Percentiles rank a stretch among this genome's conserved stretches.
These are phyloP conservation scores for Artemisia annua DNA, from an alignment of 129 eudicot genomes.

Conservation along the genomic window DNA sequence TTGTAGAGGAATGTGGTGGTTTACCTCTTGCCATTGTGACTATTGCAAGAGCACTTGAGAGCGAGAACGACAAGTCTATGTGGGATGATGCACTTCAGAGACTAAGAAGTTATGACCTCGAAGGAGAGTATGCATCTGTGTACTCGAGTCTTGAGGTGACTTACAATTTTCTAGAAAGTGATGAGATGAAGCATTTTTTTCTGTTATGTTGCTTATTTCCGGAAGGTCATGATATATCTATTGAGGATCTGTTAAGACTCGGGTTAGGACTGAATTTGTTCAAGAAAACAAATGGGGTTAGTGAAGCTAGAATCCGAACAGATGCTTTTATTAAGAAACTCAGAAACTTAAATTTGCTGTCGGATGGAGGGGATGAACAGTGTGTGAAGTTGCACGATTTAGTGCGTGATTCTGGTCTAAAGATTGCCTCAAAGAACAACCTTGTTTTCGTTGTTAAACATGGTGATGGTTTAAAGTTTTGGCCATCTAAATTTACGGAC, in stretches of 20 bases:
- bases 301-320: constrained; percentile 39
- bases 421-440: constrained; percentile 28
- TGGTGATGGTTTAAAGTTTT: constrained; percentile 21
- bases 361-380: constrained; percentile 13
- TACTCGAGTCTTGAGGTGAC: constrained; percentile 35
- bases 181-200: constrained; percentile 32
- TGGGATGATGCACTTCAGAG: constrained; percentile 45
- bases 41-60: constrained; percentile 38
- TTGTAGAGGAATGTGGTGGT: constrained; percentile 42
- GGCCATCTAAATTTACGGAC: constrained; percentile 25
- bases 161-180: constrained; percentile 33
- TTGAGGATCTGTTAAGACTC: constrained; percentile 38
- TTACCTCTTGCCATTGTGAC: constrained; percentile 47
- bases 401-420: constrained; percentile 41
- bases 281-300: constrained; percentile 13
- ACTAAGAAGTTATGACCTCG: constrained; percentile 23
- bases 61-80: constrained; percentile 11
- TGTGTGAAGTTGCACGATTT: constrained; percentile 44
- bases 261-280: constrained; percentile 36
- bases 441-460: constrained; percentile 29
- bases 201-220: constrained; percentile 47
- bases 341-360: constrained; percentile 29
- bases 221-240: constrained; percentile 37
- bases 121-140: constrained; percentile 36
- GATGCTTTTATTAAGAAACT: constrained; percentile 16